phyloP scores from a whole-genome alignment of 73 alveolate genomes.

The Tetrahymena borealis region DNA sequence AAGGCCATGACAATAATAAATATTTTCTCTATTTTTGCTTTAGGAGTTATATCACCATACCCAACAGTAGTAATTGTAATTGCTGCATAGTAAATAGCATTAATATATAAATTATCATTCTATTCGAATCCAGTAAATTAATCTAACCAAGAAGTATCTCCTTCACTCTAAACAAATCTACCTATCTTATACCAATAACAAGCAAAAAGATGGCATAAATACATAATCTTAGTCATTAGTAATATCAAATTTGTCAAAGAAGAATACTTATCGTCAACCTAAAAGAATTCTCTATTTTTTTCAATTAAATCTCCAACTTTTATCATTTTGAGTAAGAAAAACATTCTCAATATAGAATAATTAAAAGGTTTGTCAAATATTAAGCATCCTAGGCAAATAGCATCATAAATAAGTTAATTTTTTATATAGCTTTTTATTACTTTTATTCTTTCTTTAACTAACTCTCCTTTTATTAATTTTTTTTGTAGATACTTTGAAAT shows the following conservation, averaged over 20 bases:
- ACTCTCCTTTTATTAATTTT: neutral
- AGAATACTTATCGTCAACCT: neutral
- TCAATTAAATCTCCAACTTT: neutral
- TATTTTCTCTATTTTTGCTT: neutral
- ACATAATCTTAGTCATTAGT: neutral
- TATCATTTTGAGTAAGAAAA: neutral
- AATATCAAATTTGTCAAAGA: neutral
- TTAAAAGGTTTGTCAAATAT: neutral
- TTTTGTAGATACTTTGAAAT: neutral
- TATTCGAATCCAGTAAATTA: neutral
- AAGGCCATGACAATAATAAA: neutral
- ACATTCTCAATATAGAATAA: neutral
- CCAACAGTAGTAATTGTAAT: neutral
- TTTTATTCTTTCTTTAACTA: neutral
- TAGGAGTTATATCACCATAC: neutral
- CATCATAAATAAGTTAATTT: neutral
- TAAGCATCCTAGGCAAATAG: neutral
- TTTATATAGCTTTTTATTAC: neutral
- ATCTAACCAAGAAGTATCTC: neutral
- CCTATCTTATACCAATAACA: neutral
- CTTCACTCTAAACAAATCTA: neutral
- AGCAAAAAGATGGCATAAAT: neutral
- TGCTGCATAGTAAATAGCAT: neutral
- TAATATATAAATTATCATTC: neutral
- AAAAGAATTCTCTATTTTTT: neutral